Conservation (phyloP, 805 yeast genomes). For the Starmerella apicola region DNA sequence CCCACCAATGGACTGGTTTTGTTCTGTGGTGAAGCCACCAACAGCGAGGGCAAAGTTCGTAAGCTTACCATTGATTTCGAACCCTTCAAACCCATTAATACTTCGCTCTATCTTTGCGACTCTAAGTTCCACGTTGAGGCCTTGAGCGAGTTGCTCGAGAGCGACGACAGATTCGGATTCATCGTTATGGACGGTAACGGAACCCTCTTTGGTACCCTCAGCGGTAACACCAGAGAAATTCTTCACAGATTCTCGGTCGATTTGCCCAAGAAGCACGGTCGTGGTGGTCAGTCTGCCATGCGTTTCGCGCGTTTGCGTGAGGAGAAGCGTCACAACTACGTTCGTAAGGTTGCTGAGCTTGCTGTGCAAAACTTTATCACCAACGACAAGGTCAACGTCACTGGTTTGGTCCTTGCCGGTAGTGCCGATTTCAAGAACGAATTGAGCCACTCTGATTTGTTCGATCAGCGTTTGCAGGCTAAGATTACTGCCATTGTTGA, state of each 20-base stretch:
- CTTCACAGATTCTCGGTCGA: slow-evolving; percentile 94
- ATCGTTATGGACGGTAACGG: slow-evolving; percentile 99
- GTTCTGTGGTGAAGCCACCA: slow-evolving; percentile 96
- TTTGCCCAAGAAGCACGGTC: slow-evolving; percentile 98
- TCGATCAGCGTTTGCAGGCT: slow-evolving; percentile 76
- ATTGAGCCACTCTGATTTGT: slow-evolving; percentile 81
- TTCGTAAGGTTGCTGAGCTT: slow-evolving; percentile 94
- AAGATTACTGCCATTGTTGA: slow-evolving; percentile 89
- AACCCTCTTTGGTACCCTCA: slow-evolving; percentile 83
- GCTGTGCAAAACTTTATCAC: slow-evolving; percentile 96
- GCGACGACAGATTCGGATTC: slow-evolving; percentile 94
- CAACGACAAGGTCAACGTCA: slow-evolving; percentile 85
- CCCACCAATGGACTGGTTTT: slow-evolving; percentile 93
- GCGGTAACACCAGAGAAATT: slow-evolving; percentile 95
- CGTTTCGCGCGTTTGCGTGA: slow-evolving; percentile 99
- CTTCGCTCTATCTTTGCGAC: slow-evolving; percentile 92
- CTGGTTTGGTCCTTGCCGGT: slow-evolving; percentile 95
- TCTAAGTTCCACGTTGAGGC: slow-evolving; percentile 98
- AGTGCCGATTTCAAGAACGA: slow-evolving; percentile 98
- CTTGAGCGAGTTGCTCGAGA: slow-evolving; percentile 79
- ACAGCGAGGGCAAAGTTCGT: slow-evolving; percentile 95
- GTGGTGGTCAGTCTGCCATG: slow-evolving; percentile 99
- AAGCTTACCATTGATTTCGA: slow-evolving; percentile 94
- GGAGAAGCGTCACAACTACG: slow-evolving; percentile 97
- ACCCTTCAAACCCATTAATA: slow-evolving; percentile 97